These are phyloP conservation scores for Talaromyces thailandensis DNA, from an alignment of 495 filamentous ascomycete genomes.

Conservation along the genomic window DNA sequence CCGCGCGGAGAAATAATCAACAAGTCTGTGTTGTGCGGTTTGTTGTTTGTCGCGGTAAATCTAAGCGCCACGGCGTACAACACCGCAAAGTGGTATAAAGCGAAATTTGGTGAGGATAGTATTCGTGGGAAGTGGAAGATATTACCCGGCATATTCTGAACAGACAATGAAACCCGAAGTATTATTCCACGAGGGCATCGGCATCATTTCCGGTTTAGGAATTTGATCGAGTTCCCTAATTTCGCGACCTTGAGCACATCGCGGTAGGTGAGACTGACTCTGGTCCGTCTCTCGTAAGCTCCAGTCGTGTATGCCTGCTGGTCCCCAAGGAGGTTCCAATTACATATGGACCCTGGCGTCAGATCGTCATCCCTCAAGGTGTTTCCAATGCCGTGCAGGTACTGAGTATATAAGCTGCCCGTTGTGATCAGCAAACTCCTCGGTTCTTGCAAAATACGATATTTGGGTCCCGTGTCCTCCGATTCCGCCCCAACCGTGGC, in stretches of 20 bases:
- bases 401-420: slow-evolving; percentile 56
- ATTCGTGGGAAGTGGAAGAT: slow-evolving; percentile 68
- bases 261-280: slow-evolving; percentile 84
- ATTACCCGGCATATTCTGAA: slow-evolving; percentile 67
- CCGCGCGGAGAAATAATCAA: slow-evolving; percentile 57
- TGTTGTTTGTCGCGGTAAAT: slow-evolving; percentile 69
- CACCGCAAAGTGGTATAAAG: slow-evolving; percentile 71
- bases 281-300: slow-evolving; percentile 50
- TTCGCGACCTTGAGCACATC: slow-evolving; percentile 85
- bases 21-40: slow-evolving; percentile 57
- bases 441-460: slow-evolving; percentile 79
- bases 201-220: slow-evolving; percentile 40
- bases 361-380: slow-evolving; percentile 51
- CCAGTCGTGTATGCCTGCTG: slow-evolving; percentile 47
- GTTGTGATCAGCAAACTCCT: slow-evolving; percentile 72
- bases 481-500: slow-evolving; percentile 17
- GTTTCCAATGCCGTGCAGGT: slow-evolving; percentile 69
- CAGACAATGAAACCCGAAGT: not conserved
- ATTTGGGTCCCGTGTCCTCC: slow-evolving; percentile 31
- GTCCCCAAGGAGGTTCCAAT: slow-evolving; percentile 72
- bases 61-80: slow-evolving; percentile 71
- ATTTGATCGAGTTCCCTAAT: slow-evolving; percentile 56
- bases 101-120: slow-evolving; percentile 64
- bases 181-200: not conserved
- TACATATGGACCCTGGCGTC: slow-evolving; percentile 55